Percentiles rank a stretch among this genome's conserved stretches.
Conservation (phyloP, 257 asterid species). For the Avicennia marina region DNA sequence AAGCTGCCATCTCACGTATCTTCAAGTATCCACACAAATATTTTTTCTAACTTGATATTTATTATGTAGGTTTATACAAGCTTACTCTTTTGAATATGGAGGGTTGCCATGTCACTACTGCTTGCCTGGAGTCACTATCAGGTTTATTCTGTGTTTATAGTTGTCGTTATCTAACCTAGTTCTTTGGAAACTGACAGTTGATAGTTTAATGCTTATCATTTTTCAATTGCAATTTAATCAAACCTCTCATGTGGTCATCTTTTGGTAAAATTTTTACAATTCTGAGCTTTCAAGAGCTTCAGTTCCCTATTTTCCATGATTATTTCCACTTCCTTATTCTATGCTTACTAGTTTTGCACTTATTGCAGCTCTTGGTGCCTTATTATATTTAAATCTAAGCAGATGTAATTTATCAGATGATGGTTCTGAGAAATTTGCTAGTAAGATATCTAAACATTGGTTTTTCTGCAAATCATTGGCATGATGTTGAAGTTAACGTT, state of each 20-base stretch:
- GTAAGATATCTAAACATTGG: conserved; percentile 37
- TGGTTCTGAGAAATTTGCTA: conserved; percentile 69
- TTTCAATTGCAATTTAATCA: too few relatives aligned
- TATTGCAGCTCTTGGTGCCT: conserved; percentile 61
- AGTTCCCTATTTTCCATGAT: background rate
- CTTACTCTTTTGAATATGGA: conserved; percentile 82
- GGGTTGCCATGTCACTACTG: conserved; percentile 79
- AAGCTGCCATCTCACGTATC: background rate
- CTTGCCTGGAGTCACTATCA: conserved; percentile 82
- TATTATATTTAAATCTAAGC: conserved; percentile 73
- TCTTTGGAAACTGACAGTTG: too few relatives aligned
- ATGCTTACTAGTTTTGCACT: too few relatives aligned
- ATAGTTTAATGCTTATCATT: background rate
- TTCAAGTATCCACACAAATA: background rate
- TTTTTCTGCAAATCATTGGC: background rate
- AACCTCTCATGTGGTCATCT: background rate
- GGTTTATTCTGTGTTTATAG: conserved; percentile 30
- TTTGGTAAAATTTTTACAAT: too few relatives aligned
- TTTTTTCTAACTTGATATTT: background rate
- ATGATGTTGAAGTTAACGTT: background rate
- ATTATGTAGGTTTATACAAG: conserved; percentile 55
- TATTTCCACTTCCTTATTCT: too few relatives aligned
- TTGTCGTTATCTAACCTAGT: background rate
- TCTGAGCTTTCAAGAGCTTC: background rate
- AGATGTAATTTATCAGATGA: conserved; percentile 68